phyloP scores from a whole-genome alignment of 1,284 basidiomycete genomes.

The Marasmius fiardii region DNA sequence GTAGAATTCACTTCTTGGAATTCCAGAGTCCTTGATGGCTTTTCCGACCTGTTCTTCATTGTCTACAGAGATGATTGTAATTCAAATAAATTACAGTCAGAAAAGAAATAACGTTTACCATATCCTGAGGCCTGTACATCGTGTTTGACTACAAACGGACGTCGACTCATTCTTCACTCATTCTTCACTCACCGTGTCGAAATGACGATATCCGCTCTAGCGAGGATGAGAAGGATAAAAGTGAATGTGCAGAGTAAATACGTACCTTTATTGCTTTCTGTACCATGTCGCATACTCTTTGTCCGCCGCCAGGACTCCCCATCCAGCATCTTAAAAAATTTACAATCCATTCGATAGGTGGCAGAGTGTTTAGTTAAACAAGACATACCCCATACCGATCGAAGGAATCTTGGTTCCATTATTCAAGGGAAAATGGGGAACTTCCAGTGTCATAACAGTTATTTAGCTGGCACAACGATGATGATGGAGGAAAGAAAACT shows the following conservation, averaged over 20 bases:
- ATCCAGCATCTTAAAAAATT: constrained; percentile 43
- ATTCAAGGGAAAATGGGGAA: constrained; percentile 30
- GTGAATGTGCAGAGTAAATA: constrained; percentile 11
- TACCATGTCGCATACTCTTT: constrained; percentile 34
- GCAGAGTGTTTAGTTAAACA: neutral
- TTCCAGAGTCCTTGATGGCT: constrained; percentile 43
- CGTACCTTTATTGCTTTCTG: constrained; percentile 32
- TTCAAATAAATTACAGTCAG: neutral
- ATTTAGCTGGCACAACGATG: too few species aligned
- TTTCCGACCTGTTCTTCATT: constrained; percentile 49
- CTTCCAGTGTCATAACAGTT: too few species aligned
- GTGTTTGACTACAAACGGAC: neutral
- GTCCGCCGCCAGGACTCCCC: constrained; percentile 30
- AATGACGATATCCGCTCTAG: constrained; percentile 35
- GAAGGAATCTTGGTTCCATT: constrained; percentile 35
- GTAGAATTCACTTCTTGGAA: constrained; percentile 46
- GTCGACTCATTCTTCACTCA: neutral
- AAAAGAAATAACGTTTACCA: neutral
- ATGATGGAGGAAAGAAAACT: too few species aligned
- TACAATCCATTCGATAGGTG: neutral
- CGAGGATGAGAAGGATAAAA: neutral
- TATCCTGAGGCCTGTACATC: neutral
- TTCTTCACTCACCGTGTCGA: constrained; percentile 32
- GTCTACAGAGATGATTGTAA: constrained; percentile 16
- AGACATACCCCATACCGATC: constrained; percentile 33